Base-by-base conservation (phyloP, 1,139 yeast genomes). In the Protomyces macrosporus region DNA sequence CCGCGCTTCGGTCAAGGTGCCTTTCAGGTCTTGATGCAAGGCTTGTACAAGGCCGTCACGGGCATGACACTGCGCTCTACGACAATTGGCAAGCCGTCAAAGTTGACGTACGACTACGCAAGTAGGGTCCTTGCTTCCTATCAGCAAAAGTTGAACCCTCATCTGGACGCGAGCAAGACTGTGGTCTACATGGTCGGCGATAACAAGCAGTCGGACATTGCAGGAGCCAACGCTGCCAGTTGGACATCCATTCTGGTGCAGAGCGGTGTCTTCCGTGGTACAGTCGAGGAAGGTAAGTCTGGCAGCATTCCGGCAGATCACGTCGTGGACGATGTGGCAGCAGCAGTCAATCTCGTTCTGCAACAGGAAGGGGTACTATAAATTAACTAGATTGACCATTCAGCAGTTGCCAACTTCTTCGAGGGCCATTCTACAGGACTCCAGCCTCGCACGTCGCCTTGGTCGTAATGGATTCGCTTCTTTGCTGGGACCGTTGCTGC, bases 171-270 rank as follows among this genome's bases (percentile, higher is more conserved):
- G 6, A 23, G 10, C 6, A 16, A 52, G n/a, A 34, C 39, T 12
- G 32, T 9, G 23, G 87, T 93, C 1, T 91, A 81, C 76, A 93
- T 93, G 98, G 88, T 93, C 37, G 98, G 98, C 34, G 98, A 93
- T 75, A 93, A 93, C 74, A 98, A 97, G 1, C 93, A 86, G 35
- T 84, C 91, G 60, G 98, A 93, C 72, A 93, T 93, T 58, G 80
- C 81, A 67, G 98, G 98, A 0, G 98, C 97, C 1, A 86, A 87
- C 71, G 79, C 79, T 65, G 84, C 85, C 72, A 96, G 97, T 1
- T 93, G 98, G 98, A 84, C 86, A 60, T 85, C 93, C 23, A 81
- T 90, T 55, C 80, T 93, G 55, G 89, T 93, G 50, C 79, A 86
- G 68, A 88, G 97, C 0, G 98, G 98, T 0, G 95, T 88, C 65